phyloP scores from a whole-genome alignment of 2,329 filamentous ascomycete genomes.

The Trichoderma breve region DNA sequence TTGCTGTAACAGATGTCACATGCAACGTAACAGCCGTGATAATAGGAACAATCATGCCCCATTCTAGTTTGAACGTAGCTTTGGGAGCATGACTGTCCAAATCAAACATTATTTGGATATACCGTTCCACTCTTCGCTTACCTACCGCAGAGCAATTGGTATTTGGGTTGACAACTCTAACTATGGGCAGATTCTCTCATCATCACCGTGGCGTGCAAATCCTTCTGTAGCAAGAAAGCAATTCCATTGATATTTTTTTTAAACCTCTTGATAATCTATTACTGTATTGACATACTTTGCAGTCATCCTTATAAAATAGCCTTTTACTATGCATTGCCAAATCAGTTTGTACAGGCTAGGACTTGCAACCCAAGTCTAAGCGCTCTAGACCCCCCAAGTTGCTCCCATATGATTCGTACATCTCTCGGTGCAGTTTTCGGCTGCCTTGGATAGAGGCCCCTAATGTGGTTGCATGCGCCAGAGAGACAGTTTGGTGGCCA shows the following conservation, averaged over 20 bases:
- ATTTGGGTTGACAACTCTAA: not conserved
- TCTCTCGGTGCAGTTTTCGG: not conserved
- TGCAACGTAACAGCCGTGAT: not conserved
- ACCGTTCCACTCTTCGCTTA: not conserved
- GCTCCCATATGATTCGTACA: not conserved
- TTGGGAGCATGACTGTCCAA: not conserved
- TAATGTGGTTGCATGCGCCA: not conserved
- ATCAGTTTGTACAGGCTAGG: not conserved
- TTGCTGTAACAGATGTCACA: not conserved
- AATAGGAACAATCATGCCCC: not conserved
- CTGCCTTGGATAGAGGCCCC: not conserved
- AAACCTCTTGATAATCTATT: not conserved
- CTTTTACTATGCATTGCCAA: not conserved
- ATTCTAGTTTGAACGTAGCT: not conserved
- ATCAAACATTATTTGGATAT: not conserved
- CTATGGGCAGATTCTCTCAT: not conserved
- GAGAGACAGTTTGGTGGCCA: not conserved
- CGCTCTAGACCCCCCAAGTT: not conserved
- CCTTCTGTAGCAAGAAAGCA: not conserved
- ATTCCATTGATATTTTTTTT: not conserved
- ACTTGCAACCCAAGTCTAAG: not conserved
- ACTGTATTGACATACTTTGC: conserved; percentile 6
- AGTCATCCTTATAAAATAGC: conserved; percentile 6
- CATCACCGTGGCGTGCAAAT: not conserved
- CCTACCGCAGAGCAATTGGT: not conserved